Base-by-base conservation (phyloP, 306 rosid species). In the Coriaria nepalensis region DNA sequence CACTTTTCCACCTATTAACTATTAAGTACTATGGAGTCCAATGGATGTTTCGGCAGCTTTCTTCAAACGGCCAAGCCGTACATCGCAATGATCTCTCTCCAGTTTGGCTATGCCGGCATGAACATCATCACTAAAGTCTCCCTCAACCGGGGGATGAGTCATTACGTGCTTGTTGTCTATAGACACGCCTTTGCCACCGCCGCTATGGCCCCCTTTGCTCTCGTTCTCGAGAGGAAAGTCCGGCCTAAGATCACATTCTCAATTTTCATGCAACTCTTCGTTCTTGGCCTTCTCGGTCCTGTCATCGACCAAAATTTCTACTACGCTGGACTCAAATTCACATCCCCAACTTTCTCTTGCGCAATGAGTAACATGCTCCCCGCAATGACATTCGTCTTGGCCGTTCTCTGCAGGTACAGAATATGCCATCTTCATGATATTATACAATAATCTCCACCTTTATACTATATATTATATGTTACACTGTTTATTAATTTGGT, bases 31-130 rank as follows among this genome's bases (percentile, higher is more conserved):
- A 53, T 53, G 58, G 58, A 47, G 9, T 40, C 11, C 47, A 10
- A 11, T 7, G 48, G 44, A 20, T 33, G 48, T 5, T 6, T 53
- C 39, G 37, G 11, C 6, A 33, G 6, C 6, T 56, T 64, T 12
- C 7, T 78, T 46, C 62, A 68, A 45, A 88, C 60, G 59, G 67
- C 77, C n/a, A 82, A 79, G 55, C 96, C 96, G 37, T 92, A 92
- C 73, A 72, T 82, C 70, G 98, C 87, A 5, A 81, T 82, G 81
- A 70, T 82, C 52, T 85, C 78, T 44, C 76, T 85, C 13, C 94
- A 85, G 55, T 92, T 92, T 8, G 98, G 98, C 7, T 82, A 79
- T 9, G 98, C 98, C 2, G 98, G 98, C 0, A 92, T 92, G 98
- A 85, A 73, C 66, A 82, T 92, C 49, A 82, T 92, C 60, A 85